Base-by-base conservation (phyloP, 73 alveolate genomes). In the Paramecium pentaurelia region DNA sequence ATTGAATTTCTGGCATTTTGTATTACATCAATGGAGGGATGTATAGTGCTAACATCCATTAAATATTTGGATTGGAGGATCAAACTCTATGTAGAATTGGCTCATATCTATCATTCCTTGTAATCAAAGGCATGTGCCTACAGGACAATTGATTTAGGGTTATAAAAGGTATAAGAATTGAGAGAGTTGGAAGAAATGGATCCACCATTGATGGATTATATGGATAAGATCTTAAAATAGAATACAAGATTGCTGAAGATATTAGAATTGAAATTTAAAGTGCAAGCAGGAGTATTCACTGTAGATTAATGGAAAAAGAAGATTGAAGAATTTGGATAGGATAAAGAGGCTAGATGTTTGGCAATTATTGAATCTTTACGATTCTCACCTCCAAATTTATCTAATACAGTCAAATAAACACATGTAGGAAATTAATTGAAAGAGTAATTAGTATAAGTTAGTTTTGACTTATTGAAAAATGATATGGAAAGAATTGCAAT, bases 281-380 rank as follows among this genome's bases (percentile, higher is more conserved):
- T 98, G 28, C 95, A 95, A 75, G 93, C 97, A 83, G 99, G 98
- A 28, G 95, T 95, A 44, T 94, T 97, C 40, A 96, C 96, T 59
- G 95, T 98, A 60, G 99, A 98, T 75, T 95, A 97, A 22, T 98
- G 99, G 99, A 98, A 96, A 95, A 98, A 98, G 97, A 97, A 97
- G 91, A 93, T 98, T 27, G 99, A 98, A 92, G 99, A 98, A 92
- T 96, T 96, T 93, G 95, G 93, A 36, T 73, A 85, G 22, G 95
- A 95, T 86, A 94, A 94, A 49, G 95, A 95, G 44, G 97, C 94
- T 1, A 80, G 96, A 54, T 60, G 94, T 30, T 94, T 96, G 37
- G 97, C 97, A n/a, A 93, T 96, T 64, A 89, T 95, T 30, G 98
- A 97, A 89, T 95, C 96, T 22, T 88, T 97, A 47, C 92, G 95